A percentile compares a stretch with the other conserved stretches of the same genome.
These are phyloP conservation scores for Backusella mclennaniae DNA, from an alignment of 192 early-diverging fungal species.

Conservation along the genomic window DNA sequence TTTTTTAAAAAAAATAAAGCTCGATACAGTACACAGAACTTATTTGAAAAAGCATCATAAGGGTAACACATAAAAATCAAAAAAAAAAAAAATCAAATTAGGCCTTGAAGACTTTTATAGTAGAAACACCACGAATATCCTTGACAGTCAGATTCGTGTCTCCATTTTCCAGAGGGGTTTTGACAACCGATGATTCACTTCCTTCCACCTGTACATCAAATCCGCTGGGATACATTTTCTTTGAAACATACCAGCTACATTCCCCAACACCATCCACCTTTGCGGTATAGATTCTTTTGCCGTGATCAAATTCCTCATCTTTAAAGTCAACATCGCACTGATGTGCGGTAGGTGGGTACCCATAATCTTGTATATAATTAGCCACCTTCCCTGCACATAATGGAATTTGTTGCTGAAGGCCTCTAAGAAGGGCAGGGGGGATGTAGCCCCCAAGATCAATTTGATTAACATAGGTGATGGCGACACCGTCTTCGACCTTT, in stretches of 20 bases:
- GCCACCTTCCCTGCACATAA: conserved; percentile 44
- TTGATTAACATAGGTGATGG: conserved; percentile 48
- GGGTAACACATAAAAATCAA: not conserved
- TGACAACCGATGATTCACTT: not conserved
- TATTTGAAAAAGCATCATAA: not conserved
- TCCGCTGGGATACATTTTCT: not conserved
- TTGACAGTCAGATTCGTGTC: not conserved
- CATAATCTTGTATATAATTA: conserved; percentile 42
- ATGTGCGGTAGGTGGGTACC: conserved; percentile 44
- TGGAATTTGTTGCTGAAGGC: conserved; percentile 44
- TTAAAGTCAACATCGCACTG: conserved; percentile 28
- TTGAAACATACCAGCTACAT: not conserved
- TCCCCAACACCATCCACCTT: not conserved
- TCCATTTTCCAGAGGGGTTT: not conserved
- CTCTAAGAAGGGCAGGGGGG: conserved; percentile 45
- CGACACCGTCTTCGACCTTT: conserved; percentile 37
- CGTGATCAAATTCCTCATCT: conserved; percentile 40
- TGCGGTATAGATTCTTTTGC: conserved; percentile 1
- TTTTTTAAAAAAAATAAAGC: not conserved
- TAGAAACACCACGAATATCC: not conserved
- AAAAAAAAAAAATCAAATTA: not conserved
- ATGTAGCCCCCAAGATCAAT: conserved; percentile 53
- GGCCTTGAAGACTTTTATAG: not conserved
- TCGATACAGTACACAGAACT: not conserved
- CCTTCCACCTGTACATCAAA: not conserved